Conservation (phyloP, 2,329 filamentous ascomycete species). For the Trichocomaceae sp. region DNA sequence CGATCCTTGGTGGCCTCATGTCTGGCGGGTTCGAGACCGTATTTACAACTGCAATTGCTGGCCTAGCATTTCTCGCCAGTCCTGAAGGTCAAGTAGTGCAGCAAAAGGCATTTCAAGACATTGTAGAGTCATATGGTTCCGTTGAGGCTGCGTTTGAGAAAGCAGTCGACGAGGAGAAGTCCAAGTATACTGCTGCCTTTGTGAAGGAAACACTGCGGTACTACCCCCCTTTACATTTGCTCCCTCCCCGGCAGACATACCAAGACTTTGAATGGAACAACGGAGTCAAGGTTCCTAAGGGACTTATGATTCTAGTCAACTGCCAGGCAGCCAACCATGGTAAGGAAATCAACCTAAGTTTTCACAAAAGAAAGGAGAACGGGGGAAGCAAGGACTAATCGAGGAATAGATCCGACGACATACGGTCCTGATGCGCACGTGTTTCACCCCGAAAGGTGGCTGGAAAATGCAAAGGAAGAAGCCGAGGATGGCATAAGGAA, state of each 20-base stretch:
- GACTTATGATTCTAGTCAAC: neutral
- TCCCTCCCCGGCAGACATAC: slow-evolving; percentile 11
- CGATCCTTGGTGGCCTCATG: slow-evolving; percentile 20
- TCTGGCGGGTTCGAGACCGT: slow-evolving; percentile 20
- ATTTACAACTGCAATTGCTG: slow-evolving; percentile 18
- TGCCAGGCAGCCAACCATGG: neutral
- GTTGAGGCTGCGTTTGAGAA: slow-evolving; percentile 14
- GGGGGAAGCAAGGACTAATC: neutral
- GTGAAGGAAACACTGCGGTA: slow-evolving; percentile 16
- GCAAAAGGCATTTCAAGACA: slow-evolving; percentile 15
- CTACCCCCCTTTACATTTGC: slow-evolving; percentile 15
- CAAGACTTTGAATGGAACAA: slow-evolving; percentile 8
- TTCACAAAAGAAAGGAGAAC: neutral
- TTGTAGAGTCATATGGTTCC: slow-evolving; percentile 12
- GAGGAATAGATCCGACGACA: neutral
- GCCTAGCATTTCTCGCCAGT: slow-evolving; percentile 16
- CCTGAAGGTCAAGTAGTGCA: slow-evolving; percentile 15
- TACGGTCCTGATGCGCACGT: slow-evolving; percentile 9
- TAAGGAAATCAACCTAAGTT: neutral
- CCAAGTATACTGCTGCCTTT: slow-evolving; percentile 14
- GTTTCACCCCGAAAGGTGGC: slow-evolving; percentile 14
- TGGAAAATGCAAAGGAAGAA: neutral
- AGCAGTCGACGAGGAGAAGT: slow-evolving; percentile 15
- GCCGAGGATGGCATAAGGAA: neutral
- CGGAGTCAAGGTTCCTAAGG: neutral